These are phyloP conservation scores for Neurospora sp. DNA, from an alignment of 2,329 filamentous ascomycete species.

Conservation along the genomic window DNA sequence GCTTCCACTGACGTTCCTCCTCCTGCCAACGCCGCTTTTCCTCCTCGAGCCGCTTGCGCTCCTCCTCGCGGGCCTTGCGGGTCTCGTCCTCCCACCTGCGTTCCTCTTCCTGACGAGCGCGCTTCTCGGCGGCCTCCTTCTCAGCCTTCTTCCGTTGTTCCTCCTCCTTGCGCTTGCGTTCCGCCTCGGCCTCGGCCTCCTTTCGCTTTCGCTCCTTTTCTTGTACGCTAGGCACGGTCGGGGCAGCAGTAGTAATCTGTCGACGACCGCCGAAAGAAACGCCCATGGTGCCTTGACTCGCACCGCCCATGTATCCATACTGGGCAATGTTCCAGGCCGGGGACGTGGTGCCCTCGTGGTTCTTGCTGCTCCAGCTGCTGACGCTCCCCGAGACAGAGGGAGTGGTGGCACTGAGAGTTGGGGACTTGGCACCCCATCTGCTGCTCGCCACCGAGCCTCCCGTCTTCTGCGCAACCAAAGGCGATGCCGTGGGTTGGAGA, in stretches of 20 bases:
- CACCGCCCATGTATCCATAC: conserved; percentile 96
- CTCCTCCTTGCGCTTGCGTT: conserved; percentile 47
- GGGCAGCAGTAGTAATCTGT: conserved; percentile 80
- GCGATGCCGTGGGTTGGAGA: conserved; percentile 31
- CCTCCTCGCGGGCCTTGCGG: conserved; percentile 54
- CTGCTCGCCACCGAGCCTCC: conserved; percentile 43
- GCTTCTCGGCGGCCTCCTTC: conserved; percentile 50
- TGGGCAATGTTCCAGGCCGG: conserved; percentile 98
- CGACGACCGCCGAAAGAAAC: conserved; percentile 85
- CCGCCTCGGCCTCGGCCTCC: conserved; percentile 48
- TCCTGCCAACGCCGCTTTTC: conserved; percentile 64
- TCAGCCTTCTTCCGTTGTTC: conserved; percentile 37
- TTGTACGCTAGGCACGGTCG: conserved; percentile 67
- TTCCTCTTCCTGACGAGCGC: conserved; percentile 53
- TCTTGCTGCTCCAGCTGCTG: conserved; percentile 84
- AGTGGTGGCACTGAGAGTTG: conserved; percentile 39
- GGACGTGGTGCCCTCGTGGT: conserved; percentile 68
- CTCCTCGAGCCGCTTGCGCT: conserved; percentile 55
- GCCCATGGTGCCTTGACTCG: conserved; percentile 89
- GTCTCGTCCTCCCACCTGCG: conserved; percentile 71
- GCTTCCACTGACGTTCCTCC: conserved; percentile 59
- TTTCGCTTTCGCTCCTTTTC: conserved; percentile 68
- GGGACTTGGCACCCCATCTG: conserved; percentile 53
- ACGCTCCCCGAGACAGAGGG: conserved; percentile 41
- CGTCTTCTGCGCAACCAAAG: conserved; percentile 38